Conservation (phyloP, 495 filamentous ascomycete genomes). For the Poronia punctata region DNA sequence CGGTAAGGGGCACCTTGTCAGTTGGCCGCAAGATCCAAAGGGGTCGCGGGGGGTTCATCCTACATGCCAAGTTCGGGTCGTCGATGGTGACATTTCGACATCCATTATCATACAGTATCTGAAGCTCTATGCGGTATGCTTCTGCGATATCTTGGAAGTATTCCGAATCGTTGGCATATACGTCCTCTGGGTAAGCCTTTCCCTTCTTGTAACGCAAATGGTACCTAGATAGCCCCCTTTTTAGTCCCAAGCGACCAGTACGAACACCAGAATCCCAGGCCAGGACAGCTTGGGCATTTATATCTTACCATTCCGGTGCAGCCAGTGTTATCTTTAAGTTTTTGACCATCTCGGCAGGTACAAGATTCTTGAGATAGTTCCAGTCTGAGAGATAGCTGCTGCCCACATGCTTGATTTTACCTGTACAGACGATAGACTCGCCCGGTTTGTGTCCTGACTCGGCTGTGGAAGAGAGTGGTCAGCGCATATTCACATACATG, state of each 20-base stretch:
- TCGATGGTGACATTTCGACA: constrained; percentile 60
- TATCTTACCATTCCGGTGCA: constrained; percentile 51
- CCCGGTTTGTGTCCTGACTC: constrained; percentile 59
- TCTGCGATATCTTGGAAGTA: constrained; percentile 61
- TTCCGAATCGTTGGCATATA: constrained; percentile 53
- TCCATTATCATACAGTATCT: constrained; percentile 58
- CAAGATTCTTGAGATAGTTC: constrained; percentile 54
- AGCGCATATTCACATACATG: not conserved
- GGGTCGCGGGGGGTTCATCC: constrained; percentile 16
- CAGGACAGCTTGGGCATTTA: not conserved
- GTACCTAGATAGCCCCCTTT: constrained; percentile 33
- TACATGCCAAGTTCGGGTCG: constrained; percentile 62
- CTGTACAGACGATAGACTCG: constrained; percentile 59
- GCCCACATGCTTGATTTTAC: constrained; percentile 61
- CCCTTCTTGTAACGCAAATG: constrained; percentile 57
- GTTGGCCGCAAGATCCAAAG: not conserved
- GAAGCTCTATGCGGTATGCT: constrained; percentile 54
- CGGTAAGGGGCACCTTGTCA: not conserved
- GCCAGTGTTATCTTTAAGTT: constrained; percentile 58
- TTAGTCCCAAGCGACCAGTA: not conserved
- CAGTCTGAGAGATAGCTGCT: constrained; percentile 58
- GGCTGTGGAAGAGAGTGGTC: constrained; percentile 19
- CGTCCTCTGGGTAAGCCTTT: constrained; percentile 52
- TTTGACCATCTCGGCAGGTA: constrained; percentile 46
- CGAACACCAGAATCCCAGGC: not conserved